These are phyloP conservation scores for Collybiopsis confluens DNA, from an alignment of 768 basidiomycete genomes.

Conservation along the genomic window DNA sequence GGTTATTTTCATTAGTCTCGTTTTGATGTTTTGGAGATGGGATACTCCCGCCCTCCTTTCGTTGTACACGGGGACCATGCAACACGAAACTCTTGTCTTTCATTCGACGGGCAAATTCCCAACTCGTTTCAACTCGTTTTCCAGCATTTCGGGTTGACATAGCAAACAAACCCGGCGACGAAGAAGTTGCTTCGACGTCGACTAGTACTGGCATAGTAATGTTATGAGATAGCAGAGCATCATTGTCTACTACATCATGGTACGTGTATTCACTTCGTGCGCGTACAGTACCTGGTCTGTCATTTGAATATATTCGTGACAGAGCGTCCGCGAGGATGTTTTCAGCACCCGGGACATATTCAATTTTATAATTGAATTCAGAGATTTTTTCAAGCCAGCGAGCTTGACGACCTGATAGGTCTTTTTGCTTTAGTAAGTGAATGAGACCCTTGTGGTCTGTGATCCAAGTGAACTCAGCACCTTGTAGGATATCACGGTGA, in stretches of 20 bases:
- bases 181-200: neutral
- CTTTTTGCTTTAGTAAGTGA: slow-evolving; percentile 26
- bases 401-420: too few species aligned
- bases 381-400: too few species aligned
- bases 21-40: neutral
- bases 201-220: too few species aligned
- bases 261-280: too few species aligned
- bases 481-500: slow-evolving; percentile 25
- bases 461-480: slow-evolving; percentile 21
- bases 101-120: neutral
- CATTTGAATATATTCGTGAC: too few species aligned
- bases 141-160: neutral
- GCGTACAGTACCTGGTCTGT: too few species aligned
- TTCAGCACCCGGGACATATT: neutral
- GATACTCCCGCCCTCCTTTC: slow-evolving; percentile 6
- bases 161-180: neutral
- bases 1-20: neutral
- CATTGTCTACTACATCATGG: too few species aligned
- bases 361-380: neutral
- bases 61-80: slow-evolving; percentile 4
- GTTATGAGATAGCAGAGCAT: too few species aligned
- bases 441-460: slow-evolving; percentile 33
- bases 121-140: neutral
- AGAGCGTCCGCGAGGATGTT: neutral
- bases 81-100: slow-evolving; percentile 9